Evolutionary conservation across 768 basidiomycete species (phyloP).

Genomic region (Plicaturopsis crispa): DNA sequence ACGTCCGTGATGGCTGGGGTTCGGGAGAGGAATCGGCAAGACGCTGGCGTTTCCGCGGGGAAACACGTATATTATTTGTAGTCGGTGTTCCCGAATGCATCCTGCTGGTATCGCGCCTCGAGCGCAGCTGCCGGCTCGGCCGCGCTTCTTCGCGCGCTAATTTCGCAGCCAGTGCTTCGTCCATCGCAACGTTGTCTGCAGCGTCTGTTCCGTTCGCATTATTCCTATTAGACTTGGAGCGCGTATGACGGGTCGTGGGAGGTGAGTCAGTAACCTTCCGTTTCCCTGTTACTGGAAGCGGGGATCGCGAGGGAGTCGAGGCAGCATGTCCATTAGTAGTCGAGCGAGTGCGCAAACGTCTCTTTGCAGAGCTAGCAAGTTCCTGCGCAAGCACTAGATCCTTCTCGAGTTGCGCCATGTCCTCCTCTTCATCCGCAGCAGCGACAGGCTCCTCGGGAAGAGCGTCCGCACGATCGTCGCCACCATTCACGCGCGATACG

Average conservation of each 20-base stretch:
- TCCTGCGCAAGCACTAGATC: conserved; percentile 8
- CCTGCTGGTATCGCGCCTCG: too few species aligned
- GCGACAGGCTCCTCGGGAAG: conserved; percentile 1
- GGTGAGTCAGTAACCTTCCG: too few species aligned
- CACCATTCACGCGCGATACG: too few species aligned
- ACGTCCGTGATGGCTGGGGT: conserved; percentile 6
- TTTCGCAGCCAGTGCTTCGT: conserved; percentile 19
- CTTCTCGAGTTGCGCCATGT: conserved; percentile 8
- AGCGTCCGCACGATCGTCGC: too few species aligned
- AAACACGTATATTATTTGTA: too few species aligned
- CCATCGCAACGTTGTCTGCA: conserved; percentile 10
- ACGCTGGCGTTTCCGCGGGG: conserved; percentile 38
- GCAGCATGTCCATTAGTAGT: conserved; percentile 3
- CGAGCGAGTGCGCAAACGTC: conserved; percentile 7
- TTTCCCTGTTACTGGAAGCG: too few species aligned
- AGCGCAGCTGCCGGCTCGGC: conserved; percentile 23
- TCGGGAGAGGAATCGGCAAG: conserved; percentile 34
- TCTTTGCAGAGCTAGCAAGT: conserved; percentile 8
- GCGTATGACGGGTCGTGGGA: too few species aligned
- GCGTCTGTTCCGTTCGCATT: too few species aligned
- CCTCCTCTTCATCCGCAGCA: conserved; percentile 1
- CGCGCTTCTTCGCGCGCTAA: conserved; percentile 25
- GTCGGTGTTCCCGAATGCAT: too few species aligned
- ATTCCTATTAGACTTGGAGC: too few species aligned
- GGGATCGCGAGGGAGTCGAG: conserved; percentile 3